phyloP scores from a whole-genome alignment of 2,329 filamentous ascomycete species.

The Fusarium verrucosum region DNA sequence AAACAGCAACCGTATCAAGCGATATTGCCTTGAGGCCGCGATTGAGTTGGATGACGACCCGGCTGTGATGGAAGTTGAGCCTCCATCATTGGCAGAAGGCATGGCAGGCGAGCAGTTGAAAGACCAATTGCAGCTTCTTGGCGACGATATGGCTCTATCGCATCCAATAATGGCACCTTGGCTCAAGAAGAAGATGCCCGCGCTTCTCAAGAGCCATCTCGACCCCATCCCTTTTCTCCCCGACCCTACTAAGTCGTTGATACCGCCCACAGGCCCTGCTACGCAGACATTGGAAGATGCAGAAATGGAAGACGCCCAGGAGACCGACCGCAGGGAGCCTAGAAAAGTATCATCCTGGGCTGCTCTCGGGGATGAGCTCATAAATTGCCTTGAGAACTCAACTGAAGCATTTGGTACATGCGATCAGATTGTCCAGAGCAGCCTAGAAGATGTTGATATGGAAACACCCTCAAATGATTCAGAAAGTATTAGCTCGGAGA shows the following conservation, averaged over 20 bases:
- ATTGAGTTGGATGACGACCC: conserved; percentile 75
- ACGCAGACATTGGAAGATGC: conserved; percentile 20
- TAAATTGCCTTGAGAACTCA: conserved; percentile 46
- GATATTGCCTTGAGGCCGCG: conserved; percentile 72
- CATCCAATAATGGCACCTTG: conserved; percentile 70
- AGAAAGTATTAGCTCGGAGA: conserved; percentile 25
- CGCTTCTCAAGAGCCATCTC: conserved; percentile 61
- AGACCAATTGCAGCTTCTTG: conserved; percentile 61
- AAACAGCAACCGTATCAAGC: conserved; percentile 64
- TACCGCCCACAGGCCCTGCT: conserved; percentile 41
- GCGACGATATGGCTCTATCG: conserved; percentile 64
- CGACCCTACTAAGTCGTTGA: conserved; percentile 56
- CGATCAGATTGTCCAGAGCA: conserved; percentile 41
- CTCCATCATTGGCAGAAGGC: conserved; percentile 69
- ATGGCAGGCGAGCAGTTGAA: conserved; percentile 71
- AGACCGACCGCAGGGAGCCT: conserved; percentile 17
- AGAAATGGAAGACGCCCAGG: conserved; percentile 33
- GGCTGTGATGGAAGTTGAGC: conserved; percentile 68
- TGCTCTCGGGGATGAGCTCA: conserved; percentile 48
- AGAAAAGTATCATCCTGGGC: conserved; percentile 47
- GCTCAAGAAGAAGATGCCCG: conserved; percentile 60
- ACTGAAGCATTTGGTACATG: conserved; percentile 46
- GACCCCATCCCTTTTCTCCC: conserved; percentile 72
- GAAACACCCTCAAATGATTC: conserved; percentile 28
- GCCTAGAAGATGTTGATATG: conserved; percentile 42